These are phyloP conservation scores for Blastobotrys arbuscula DNA, from an alignment of 1,139 yeast species.

Conservation along the genomic window DNA sequence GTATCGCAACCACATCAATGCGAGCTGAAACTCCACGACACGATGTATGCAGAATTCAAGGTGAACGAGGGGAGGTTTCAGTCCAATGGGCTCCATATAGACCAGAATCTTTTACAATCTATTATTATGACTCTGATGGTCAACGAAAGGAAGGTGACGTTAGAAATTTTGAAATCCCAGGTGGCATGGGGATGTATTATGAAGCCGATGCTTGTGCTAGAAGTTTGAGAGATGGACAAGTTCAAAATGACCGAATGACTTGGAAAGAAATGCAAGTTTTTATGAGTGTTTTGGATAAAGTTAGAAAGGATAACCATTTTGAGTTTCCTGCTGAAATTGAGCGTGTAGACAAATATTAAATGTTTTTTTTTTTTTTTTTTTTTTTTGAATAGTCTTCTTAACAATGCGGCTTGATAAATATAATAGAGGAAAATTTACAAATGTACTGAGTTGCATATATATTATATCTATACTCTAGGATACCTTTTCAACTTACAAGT, in stretches of 20 bases:
- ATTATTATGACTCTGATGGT: slow-evolving; percentile 14
- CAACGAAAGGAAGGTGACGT: slow-evolving; percentile 8
- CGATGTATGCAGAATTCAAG: slow-evolving; percentile 30
- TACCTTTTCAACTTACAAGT: too few species aligned
- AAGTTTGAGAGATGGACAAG: slow-evolving; percentile 38
- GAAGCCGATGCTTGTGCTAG: slow-evolving; percentile 50
- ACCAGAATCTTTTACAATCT: slow-evolving; percentile 29
- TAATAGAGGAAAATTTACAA: too few species aligned
- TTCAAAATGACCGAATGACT: slow-evolving; percentile 39
- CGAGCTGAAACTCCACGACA: slow-evolving; percentile 19
- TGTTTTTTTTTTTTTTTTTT: too few species aligned
- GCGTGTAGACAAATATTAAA: slow-evolving; percentile 11
- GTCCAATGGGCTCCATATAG: slow-evolving; percentile 29
- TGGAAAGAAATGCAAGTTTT: slow-evolving; percentile 42
- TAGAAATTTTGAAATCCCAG: slow-evolving; percentile 19
- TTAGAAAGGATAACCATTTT: slow-evolving; percentile 41
- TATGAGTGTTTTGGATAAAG: slow-evolving; percentile 43
- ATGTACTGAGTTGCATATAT: too few species aligned
- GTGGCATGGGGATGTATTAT: slow-evolving; percentile 43
- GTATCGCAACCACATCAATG: slow-evolving; percentile 31
- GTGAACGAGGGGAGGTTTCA: slow-evolving; percentile 32
- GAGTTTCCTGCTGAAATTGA: slow-evolving; percentile 39
- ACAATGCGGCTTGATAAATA: too few species aligned
- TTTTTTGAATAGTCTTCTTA: too few species aligned
- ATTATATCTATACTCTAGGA: too few species aligned